These are phyloP conservation scores for Xylona heveae DNA, from an alignment of 495 filamentous ascomycete species.

Conservation along the genomic window DNA sequence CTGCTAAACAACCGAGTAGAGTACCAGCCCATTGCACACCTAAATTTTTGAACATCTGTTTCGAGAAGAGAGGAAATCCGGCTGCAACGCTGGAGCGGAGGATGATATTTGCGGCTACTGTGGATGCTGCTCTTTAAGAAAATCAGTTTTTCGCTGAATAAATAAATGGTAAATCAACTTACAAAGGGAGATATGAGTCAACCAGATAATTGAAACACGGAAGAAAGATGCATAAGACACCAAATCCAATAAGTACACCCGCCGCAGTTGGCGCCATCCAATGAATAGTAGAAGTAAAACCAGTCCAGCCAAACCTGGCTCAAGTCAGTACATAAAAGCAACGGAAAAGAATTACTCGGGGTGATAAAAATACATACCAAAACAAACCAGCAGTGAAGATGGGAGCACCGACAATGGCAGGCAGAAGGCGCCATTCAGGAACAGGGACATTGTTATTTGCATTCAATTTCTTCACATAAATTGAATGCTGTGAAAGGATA, in stretches of 20 bases:
- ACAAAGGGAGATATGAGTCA: constrained; percentile 21
- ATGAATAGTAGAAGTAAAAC: constrained; percentile 15
- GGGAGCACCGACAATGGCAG: neutral
- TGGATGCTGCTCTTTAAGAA: constrained; percentile 14
- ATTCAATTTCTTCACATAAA: constrained; percentile 13
- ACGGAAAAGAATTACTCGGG: no score
- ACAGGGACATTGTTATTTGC: constrained; percentile 20
- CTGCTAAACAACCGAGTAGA: constrained; percentile 16
- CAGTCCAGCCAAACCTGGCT: no score
- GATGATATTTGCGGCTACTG: constrained; percentile 23
- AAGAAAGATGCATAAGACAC: constrained; percentile 19
- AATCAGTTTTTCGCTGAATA: constrained; percentile 2
- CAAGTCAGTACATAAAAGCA: no score
- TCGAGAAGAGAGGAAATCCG: constrained; percentile 20
- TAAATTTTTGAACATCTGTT: constrained; percentile 20
- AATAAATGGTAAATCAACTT: neutral
- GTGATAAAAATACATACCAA: no score
- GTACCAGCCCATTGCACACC: constrained; percentile 19
- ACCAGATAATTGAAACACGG: constrained; percentile 22
- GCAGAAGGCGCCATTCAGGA: constrained; percentile 20
- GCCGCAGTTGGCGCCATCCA: constrained; percentile 17
- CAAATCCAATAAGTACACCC: constrained; percentile 16
- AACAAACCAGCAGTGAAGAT: constrained; percentile 3
- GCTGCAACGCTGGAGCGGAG: constrained; percentile 17
- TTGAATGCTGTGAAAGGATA: constrained; percentile 13